Evolutionary conservation across 208 protist species (phyloP).

Genomic region (Leishmania amazonensis): DNA sequence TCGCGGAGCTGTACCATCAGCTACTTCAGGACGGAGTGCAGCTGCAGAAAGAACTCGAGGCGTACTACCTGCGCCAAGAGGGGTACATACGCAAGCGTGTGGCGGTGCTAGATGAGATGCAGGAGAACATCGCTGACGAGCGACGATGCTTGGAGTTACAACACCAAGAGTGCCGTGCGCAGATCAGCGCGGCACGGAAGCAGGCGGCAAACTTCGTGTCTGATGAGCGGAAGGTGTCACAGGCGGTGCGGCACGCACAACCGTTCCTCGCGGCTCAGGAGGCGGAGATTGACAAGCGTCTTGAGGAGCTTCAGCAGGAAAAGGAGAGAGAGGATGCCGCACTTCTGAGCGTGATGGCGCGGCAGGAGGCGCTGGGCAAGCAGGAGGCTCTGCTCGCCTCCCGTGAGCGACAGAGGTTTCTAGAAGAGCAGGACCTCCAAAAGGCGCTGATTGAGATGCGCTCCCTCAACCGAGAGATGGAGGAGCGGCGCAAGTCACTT

Average conservation of each 20-base stretch:
- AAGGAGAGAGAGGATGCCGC: constrained; percentile 51
- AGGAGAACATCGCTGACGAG: constrained; percentile 82
- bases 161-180: constrained; percentile 83
- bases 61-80: constrained; percentile 78
- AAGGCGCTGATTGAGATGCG: constrained; percentile 61
- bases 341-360: constrained; percentile 40
- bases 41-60: constrained; percentile 78
- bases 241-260: constrained; percentile 36
- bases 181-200: constrained; percentile 72
- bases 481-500: constrained; percentile 59
- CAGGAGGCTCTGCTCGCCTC: constrained; percentile 45
- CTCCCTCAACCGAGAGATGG: constrained; percentile 63
- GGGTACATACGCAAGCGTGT: constrained; percentile 83
- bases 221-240: constrained; percentile 51
- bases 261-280: constrained; percentile 60
- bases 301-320: constrained; percentile 36
- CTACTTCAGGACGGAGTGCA: constrained; percentile 33
- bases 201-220: constrained; percentile 42
- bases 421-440: constrained; percentile 63
- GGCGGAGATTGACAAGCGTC: constrained; percentile 41
- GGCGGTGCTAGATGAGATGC: constrained; percentile 74
- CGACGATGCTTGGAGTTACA: constrained; percentile 79
- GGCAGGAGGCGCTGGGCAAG: constrained; percentile 43
- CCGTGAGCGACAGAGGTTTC: constrained; percentile 51
- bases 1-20: constrained; percentile 38